Evolutionary conservation across 2,329 filamentous ascomycete species (phyloP).

Genomic region (Cytospora paraplurivora): DNA sequence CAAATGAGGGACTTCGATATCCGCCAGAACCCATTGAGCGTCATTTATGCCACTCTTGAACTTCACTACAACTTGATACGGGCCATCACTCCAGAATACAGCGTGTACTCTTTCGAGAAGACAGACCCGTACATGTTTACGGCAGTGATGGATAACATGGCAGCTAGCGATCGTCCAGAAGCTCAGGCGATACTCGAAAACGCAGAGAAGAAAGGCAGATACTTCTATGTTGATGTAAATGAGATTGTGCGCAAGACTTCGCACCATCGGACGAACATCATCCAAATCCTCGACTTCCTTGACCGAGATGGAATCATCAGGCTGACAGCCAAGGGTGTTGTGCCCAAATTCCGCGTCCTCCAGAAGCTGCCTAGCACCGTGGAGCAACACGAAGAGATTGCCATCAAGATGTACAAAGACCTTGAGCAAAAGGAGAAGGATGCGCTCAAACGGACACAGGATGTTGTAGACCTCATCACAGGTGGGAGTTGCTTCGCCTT

Average conservation of each 20-base stretch:
- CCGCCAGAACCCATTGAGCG: conserved; percentile 49
- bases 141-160: conserved; percentile 32
- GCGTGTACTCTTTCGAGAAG: conserved; percentile 53
- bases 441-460: conserved; percentile 51
- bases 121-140: conserved; percentile 31
- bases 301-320: conserved; percentile 52
- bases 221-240: conserved; percentile 53
- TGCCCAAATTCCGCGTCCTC: conserved; percentile 56
- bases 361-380: conserved; percentile 47
- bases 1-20: conserved; percentile 58
- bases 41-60: conserved; percentile 63
- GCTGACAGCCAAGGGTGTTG: conserved; percentile 54
- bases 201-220: conserved; percentile 46
- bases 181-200: conserved; percentile 47
- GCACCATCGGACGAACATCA: conserved; percentile 48
- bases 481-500: conserved; percentile 53
- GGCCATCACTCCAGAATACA: conserved; percentile 59
- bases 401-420: conserved; percentile 50
- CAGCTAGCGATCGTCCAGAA: conserved; percentile 43
- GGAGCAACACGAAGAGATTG: conserved; percentile 47
- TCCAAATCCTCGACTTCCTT: conserved; percentile 58
- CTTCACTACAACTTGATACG: conserved; percentile 59
- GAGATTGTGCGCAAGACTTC: conserved; percentile 36
- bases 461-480: conserved; percentile 58
- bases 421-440: conserved; percentile 56